Conservation (phyloP, 805 yeast genomes). For the Yarrowia hollandica region DNA sequence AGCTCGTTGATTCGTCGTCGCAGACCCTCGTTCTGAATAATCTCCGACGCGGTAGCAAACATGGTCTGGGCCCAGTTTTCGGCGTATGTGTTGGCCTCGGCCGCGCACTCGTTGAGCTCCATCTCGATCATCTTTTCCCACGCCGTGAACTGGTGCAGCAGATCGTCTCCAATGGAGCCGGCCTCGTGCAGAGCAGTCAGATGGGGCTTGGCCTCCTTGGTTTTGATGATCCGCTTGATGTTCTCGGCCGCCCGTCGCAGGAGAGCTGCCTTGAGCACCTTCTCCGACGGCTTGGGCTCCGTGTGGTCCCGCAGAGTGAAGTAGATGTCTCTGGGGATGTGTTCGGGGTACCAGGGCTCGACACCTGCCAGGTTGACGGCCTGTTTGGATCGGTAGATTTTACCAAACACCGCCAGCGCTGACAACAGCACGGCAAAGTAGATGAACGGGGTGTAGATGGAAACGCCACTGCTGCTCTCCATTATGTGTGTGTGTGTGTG, state of each 20-base stretch:
- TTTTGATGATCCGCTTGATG: slow-evolving; percentile 74
- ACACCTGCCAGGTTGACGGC: slow-evolving; percentile 54
- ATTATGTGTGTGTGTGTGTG: slow-evolving; percentile 32
- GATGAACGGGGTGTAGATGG: slow-evolving; percentile 70
- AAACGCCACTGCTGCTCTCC: slow-evolving; percentile 45
- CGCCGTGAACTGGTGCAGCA: slow-evolving; percentile 74
- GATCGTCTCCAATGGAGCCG: slow-evolving; percentile 89
- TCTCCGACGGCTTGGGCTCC: slow-evolving; percentile 67
- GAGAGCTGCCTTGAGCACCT: slow-evolving; percentile 68
- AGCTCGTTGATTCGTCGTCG: slow-evolving; percentile 62
- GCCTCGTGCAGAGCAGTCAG: slow-evolving; percentile 73
- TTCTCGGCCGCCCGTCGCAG: slow-evolving; percentile 82
- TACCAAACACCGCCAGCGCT: slow-evolving; percentile 67
- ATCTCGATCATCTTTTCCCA: slow-evolving; percentile 76
- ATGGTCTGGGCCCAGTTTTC: slow-evolving; percentile 79
- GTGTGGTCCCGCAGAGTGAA: slow-evolving; percentile 52
- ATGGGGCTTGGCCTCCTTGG: slow-evolving; percentile 74
- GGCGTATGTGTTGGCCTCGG: slow-evolving; percentile 70
- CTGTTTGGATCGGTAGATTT: slow-evolving; percentile 58
- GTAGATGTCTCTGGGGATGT: slow-evolving; percentile 65
- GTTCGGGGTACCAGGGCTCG: slow-evolving; percentile 69
- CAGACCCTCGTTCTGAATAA: slow-evolving; percentile 88
- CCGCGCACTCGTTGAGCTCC: slow-evolving; percentile 73
- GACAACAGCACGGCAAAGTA: slow-evolving; percentile 70
- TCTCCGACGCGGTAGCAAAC: slow-evolving; percentile 80